phyloP scores from a whole-genome alignment of 2,329 filamentous ascomycete genomes.

The Scedosporium apiospermum region DNA sequence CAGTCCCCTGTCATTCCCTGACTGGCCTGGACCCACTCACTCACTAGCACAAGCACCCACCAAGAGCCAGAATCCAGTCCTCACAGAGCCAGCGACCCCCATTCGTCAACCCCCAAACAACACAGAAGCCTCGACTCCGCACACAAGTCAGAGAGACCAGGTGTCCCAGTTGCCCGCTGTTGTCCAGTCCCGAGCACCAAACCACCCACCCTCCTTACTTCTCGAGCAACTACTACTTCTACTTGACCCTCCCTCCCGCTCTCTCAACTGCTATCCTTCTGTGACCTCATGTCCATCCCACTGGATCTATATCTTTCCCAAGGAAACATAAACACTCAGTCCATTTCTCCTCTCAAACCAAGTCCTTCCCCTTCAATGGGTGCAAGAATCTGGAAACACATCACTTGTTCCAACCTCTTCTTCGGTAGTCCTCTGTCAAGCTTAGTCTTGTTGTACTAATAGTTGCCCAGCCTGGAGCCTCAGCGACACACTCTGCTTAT shows the following conservation, averaged over 20 bases:
- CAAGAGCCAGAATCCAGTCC: neutral
- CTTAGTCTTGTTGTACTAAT: conserved; percentile 4
- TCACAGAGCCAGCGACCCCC: neutral
- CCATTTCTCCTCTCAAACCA: neutral
- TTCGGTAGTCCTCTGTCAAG: neutral
- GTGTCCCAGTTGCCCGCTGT: neutral
- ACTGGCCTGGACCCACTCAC: conserved; percentile 3
- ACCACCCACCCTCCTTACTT: neutral
- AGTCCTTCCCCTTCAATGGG: neutral
- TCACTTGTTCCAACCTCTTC: neutral
- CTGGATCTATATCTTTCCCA: neutral
- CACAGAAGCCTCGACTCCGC: neutral
- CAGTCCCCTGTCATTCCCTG: conserved; percentile 4
- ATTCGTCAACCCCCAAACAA: conserved; percentile 2
- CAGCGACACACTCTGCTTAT: conserved; percentile 4
- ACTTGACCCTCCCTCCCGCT: neutral
- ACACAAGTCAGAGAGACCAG: neutral
- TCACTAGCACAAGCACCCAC: conserved; percentile 5
- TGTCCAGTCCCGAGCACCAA: neutral
- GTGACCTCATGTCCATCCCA: conserved; percentile 1
- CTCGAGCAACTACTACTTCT: neutral
- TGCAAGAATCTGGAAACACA: neutral
- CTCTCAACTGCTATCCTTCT: neutral
- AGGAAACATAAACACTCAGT: neutral
- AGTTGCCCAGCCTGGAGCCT: conserved; percentile 6